Base-by-base conservation (phyloP, 768 basidiomycete species). In the Mycena maculata region DNA sequence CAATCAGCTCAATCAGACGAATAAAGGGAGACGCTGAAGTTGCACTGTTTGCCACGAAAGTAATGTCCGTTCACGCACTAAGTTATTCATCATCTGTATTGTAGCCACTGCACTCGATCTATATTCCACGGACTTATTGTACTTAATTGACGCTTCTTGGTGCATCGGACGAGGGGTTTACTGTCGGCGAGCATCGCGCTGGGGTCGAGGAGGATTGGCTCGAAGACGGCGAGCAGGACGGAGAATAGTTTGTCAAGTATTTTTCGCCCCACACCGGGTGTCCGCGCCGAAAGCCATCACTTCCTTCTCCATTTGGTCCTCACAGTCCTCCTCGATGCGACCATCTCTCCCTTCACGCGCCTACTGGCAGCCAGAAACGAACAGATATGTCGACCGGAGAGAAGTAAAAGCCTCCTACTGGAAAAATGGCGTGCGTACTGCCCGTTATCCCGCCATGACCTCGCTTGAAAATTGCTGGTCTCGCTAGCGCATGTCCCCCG, bases 401-500 rank as follows among this genome's bases (percentile, higher is more conserved):
- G 69, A 67, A 47, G 69, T 60, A 0, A 58, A 49, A 4, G 69
- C 69, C 42, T 70, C 69, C 1, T 70, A 70, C 48, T 70, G 69
- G 69, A 70, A 64, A 60, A 63, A 70, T n/a, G 69, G 69, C 20
- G 60, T 70, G 12, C 61, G 60, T 55, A 3, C 28, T 36, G 12
- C 31, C 36, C 41, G 63, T 18, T 22, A 28, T 30, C 45, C 12
- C 13, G 33, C 3, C 8, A 48, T 48, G 18, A 53, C n/a, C n/a
- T n/a, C n/a, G n/a, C n/a, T n/a, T n/a, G 36, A 39, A 18, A 31
- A 23, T 56, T 25, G 50, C 28, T 59, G 50, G 20, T 28, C 53
- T n/a, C 23, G 22, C 38, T 72, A 95, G 93, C 81, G 87, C 71
- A 94, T 95, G 88, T 98, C 96, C 23, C 87, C 89, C 18, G 95